These are phyloP conservation scores for Fonsecaea erecta DNA, from an alignment of 2,329 filamentous ascomycete genomes.

Conservation along the genomic window DNA sequence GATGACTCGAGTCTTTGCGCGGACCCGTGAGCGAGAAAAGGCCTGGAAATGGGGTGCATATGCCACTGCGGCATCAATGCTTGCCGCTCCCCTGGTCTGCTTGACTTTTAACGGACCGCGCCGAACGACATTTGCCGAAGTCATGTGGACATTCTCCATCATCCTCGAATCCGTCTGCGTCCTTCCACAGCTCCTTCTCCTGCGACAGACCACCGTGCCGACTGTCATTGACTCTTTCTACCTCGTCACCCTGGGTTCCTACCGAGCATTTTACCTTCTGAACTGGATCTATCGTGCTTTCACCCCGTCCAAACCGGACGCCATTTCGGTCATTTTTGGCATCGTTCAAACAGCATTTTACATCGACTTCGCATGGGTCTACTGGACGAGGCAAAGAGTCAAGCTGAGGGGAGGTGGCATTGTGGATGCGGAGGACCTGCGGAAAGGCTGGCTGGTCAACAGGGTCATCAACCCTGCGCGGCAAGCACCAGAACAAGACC, in stretches of 20 bases:
- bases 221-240: conserved; percentile 98
- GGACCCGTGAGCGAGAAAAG: conserved; percentile 86
- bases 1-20: conserved; percentile 84
- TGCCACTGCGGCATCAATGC: conserved; percentile 67
- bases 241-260: conserved; percentile 82
- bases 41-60: conserved; percentile 88
- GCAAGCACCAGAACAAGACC: conserved; percentile 34
- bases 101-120: conserved; percentile 67
- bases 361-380: conserved; percentile 95
- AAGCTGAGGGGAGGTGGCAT: conserved; percentile 88
- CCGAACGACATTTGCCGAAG: conserved; percentile 53
- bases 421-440: conserved; percentile 86
- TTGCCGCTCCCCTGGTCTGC: conserved; percentile 73
- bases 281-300: conserved; percentile 83
- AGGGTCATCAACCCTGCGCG: conserved; percentile 63
- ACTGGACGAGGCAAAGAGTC: conserved; percentile 89
- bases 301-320: conserved; percentile 51
- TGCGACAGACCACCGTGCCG: conserved; percentile 92
- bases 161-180: conserved; percentile 91
- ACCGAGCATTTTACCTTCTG: conserved; percentile 84
- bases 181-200: conserved; percentile 85
- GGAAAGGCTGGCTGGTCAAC: conserved; percentile 80
- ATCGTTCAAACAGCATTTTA: conserved; percentile 88
- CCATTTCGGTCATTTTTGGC: conserved; percentile 81
- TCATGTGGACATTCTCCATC: conserved; percentile 85